Conservation (phyloP, 2,329 filamentous ascomycete species). For the Stagonosporopsis cucurbitacearum region DNA sequence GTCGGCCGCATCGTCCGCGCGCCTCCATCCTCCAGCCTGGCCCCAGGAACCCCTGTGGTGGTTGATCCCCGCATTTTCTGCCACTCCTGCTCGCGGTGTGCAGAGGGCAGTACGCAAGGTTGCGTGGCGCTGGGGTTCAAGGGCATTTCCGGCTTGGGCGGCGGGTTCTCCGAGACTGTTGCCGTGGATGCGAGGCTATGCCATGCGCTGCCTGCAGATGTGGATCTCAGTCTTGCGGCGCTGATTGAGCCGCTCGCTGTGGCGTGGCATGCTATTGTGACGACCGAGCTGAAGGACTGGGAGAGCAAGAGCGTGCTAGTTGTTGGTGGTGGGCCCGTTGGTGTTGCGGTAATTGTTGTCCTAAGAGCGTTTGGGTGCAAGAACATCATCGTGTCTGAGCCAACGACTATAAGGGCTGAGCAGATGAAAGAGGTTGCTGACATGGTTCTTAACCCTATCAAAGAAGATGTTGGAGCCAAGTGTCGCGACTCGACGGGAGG, state of each 20-base stretch:
- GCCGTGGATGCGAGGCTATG: slow-evolving; percentile 32
- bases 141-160: slow-evolving; percentile 34
- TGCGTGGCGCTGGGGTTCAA: slow-evolving; percentile 35
- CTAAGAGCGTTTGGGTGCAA: slow-evolving; percentile 29
- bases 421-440: slow-evolving; percentile 36
- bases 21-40: slow-evolving; percentile 26
- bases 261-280: slow-evolving; percentile 38
- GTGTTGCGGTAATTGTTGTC: slow-evolving; percentile 30
- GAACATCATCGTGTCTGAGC: slow-evolving; percentile 37
- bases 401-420: slow-evolving; percentile 24
- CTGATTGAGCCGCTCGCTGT: slow-evolving; percentile 42
- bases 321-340: slow-evolving; percentile 39
- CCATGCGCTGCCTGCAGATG: slow-evolving; percentile 31
- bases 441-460: slow-evolving; percentile 34
- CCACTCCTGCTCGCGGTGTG: slow-evolving; percentile 29
- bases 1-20: slow-evolving; percentile 34
- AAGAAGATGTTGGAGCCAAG: slow-evolving; percentile 36
- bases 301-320: slow-evolving; percentile 26
- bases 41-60: slow-evolving; percentile 35
- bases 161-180: slow-evolving; percentile 36
- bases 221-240: slow-evolving; percentile 33
- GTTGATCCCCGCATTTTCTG: slow-evolving; percentile 42
- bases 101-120: slow-evolving; percentile 23
- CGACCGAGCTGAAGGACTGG: slow-evolving; percentile 21
- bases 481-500: slow-evolving; percentile 38